Evolutionary conservation across 768 basidiomycete species (phyloP).

Genomic region (Roridomyces roridus): DNA sequence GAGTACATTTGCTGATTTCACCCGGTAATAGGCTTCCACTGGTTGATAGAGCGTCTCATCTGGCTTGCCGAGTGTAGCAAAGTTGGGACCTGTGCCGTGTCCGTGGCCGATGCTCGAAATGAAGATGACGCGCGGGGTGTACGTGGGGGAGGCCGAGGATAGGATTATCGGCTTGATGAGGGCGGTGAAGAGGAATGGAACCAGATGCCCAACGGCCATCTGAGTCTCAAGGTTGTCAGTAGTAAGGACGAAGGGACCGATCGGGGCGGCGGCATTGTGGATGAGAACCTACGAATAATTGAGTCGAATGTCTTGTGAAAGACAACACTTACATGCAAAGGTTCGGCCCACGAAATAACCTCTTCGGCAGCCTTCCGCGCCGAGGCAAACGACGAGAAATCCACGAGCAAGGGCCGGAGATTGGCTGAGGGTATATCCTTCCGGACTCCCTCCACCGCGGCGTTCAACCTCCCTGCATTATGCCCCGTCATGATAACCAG

Average conservation of each 20-base stretch:
- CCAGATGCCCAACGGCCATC: not conserved
- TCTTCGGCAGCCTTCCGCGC: slow-evolving; percentile 3
- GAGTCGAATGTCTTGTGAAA: not conserved
- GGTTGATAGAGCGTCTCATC: not conserved
- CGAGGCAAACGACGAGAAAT: slow-evolving; percentile 10
- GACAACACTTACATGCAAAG: not conserved
- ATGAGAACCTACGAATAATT: not conserved
- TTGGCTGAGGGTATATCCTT: not conserved
- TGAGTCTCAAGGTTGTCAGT: slow-evolving; percentile 1
- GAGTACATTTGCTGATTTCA: slow-evolving; percentile 17
- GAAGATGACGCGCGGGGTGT: slow-evolving; percentile 2
- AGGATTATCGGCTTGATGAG: not conserved
- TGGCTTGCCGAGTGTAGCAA: not conserved
- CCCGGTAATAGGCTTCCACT: not conserved
- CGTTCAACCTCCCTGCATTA: not conserved
- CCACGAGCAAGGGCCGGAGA: not conserved
- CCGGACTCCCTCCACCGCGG: not conserved
- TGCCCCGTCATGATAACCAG: not conserved
- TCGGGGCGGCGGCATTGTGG: not conserved
- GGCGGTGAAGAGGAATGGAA: slow-evolving; percentile 3
- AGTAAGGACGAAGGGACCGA: slow-evolving; percentile 4
- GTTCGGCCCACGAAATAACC: slow-evolving; percentile 6
- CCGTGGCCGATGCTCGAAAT: not conserved
- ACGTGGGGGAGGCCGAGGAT: not conserved
- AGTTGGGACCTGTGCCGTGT: not conserved